phyloP scores from a whole-genome alignment of 345 rosid genomes.

The Gossypium herbaceum region DNA sequence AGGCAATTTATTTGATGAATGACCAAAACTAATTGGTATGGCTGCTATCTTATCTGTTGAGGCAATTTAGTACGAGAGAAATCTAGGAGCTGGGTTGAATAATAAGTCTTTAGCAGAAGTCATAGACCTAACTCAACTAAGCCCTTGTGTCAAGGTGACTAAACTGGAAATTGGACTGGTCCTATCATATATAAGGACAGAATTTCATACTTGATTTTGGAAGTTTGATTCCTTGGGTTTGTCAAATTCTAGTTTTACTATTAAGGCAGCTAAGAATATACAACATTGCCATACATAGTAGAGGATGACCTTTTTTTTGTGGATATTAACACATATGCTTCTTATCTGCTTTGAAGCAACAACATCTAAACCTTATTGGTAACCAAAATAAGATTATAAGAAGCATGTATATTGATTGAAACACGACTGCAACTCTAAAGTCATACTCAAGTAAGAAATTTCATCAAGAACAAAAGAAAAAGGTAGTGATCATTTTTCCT shows the following conservation, averaged over 20 bases:
- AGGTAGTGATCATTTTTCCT: background rate
- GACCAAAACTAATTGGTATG: background rate
- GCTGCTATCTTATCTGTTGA: background rate
- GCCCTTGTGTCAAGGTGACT: background rate
- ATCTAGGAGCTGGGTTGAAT: background rate
- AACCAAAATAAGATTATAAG: background rate
- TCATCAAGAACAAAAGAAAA: background rate
- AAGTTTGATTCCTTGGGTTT: background rate
- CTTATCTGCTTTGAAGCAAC: background rate
- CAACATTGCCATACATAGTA: background rate
- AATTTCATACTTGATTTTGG: background rate
- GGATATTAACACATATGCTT: background rate
- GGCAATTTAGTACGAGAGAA: background rate
- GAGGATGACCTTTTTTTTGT: background rate
- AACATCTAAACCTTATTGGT: background rate
- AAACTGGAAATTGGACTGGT: background rate
- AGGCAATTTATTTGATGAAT: background rate
- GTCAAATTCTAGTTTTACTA: background rate
- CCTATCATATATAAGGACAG: background rate
- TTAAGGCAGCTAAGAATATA: background rate
- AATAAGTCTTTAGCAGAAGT: background rate
- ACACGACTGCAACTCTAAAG: background rate
- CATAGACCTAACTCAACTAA: background rate
- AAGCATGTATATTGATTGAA: background rate
- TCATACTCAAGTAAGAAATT: background rate